Conservation (phyloP, 305 asterid species). For the Fraxinus sp. region DNA sequence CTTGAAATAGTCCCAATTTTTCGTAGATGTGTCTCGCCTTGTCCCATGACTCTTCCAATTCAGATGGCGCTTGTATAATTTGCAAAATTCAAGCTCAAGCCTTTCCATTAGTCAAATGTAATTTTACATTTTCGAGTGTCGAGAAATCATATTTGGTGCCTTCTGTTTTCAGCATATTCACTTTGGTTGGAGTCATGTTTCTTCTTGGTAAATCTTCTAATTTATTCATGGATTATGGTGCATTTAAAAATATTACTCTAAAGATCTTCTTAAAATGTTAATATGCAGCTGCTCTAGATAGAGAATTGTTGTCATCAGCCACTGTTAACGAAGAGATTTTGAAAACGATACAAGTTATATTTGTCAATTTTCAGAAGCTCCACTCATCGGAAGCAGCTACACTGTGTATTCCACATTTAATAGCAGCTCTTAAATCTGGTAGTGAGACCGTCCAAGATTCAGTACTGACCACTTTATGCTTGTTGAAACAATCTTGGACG, state of each 20-base stretch:
- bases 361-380: conserved; percentile 76
- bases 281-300: conserved; percentile 82
- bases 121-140: conserved; percentile 2
- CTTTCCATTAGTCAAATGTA: conserved; percentile 15
- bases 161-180: neutral
- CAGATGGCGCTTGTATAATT: neutral
- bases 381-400: conserved; percentile 81
- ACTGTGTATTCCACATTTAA: conserved; percentile 70
- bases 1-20: conserved; percentile 11
- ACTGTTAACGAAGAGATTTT: conserved; percentile 66
- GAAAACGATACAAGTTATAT: conserved; percentile 66
- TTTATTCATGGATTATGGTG: conserved; percentile 1
- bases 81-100: neutral
- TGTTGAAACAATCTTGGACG: conserved; percentile 82
- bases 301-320: conserved; percentile 56
- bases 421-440: conserved; percentile 66
- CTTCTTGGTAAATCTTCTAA: conserved; percentile 11
- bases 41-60: neutral
- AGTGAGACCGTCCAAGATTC: conserved; percentile 67
- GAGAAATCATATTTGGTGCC: neutral
- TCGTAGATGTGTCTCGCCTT: neutral
- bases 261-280: conserved; percentile 21
- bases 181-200: neutral
- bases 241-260: conserved; percentile 17
- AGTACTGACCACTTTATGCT: conserved; percentile 55